Percentiles rank a stretch among this genome's conserved stretches.
Evolutionary conservation across 805 yeast genomes (phyloP).

Genomic region (Candida glaebosa): DNA sequence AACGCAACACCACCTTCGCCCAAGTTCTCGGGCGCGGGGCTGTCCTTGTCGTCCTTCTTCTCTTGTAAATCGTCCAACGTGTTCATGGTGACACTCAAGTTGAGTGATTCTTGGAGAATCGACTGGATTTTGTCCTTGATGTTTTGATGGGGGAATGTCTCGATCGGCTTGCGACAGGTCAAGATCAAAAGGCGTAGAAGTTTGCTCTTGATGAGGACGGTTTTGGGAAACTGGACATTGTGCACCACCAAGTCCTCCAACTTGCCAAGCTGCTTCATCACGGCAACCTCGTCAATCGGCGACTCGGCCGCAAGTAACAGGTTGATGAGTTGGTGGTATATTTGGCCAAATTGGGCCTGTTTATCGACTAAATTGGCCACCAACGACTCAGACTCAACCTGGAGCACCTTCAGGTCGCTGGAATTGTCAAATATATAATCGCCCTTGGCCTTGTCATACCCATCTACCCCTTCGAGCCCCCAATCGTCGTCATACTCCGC

Average conservation of each 20-base stretch:
- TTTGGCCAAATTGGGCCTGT: conserved; percentile 11
- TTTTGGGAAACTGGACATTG: conserved; percentile 22
- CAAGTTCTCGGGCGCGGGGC: neutral
- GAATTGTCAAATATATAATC: conserved; percentile 34
- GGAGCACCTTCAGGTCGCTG: conserved; percentile 25
- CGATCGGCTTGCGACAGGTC: conserved; percentile 25
- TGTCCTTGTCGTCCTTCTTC: conserved; percentile 6
- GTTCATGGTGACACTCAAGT: conserved; percentile 10
- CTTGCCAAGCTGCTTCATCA: conserved; percentile 15
- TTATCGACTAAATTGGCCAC: conserved; percentile 16
- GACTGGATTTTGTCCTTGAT: conserved; percentile 16
- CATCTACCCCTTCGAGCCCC: conserved; percentile 40
- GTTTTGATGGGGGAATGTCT: conserved; percentile 12
- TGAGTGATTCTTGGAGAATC: conserved; percentile 20
- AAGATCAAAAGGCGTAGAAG: conserved; percentile 30
- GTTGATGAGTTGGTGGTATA: conserved; percentile 8
- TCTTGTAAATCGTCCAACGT: conserved; percentile 5
- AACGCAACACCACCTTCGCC: too few relatives aligned
- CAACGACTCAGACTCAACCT: conserved; percentile 17
- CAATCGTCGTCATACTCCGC: conserved; percentile 36
- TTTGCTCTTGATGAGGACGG: conserved; percentile 27
- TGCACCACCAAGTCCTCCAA: conserved; percentile 13
- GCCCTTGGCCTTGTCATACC: conserved; percentile 20
- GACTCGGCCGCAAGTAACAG: conserved; percentile 11
- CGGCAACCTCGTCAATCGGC: conserved; percentile 13